Conservation (phyloP, 805 yeast species). For the Candida ficus region DNA sequence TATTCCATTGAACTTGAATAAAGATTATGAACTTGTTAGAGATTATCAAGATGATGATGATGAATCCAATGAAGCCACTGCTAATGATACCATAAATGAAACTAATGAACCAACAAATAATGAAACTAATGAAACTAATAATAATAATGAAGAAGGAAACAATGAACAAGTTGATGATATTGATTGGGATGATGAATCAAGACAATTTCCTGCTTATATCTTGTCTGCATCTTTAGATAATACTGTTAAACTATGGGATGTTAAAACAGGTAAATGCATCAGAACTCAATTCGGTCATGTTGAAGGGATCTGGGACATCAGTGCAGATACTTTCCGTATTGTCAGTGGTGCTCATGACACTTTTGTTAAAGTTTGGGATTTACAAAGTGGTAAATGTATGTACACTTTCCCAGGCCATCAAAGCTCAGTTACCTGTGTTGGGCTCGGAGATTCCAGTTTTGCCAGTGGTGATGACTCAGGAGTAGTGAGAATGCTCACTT, state of each 20-base stretch:
- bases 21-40: constrained; percentile 44
- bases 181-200: constrained; percentile 23
- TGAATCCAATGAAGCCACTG: constrained; percentile 14
- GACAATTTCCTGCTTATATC: constrained; percentile 70
- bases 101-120: constrained; percentile 11
- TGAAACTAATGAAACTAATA: constrained; percentile 14
- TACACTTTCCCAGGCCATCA: constrained; percentile 81
- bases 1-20: constrained; percentile 75
- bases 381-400: constrained; percentile 90
- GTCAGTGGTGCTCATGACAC: constrained; percentile 94
- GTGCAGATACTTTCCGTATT: constrained; percentile 92
- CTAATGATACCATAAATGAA: constrained; percentile 13
- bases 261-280: constrained; percentile 78
- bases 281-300: constrained; percentile 96
- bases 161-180: constrained; percentile 25
- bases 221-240: constrained; percentile 87
- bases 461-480: constrained; percentile 92
- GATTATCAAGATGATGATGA: constrained; percentile 26
- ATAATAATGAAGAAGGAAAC: constrained; percentile 15
- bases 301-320: constrained; percentile 97
- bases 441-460: constrained; percentile 81
- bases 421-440: constrained; percentile 66
- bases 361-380: constrained; percentile 88
- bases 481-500: constrained; percentile 75
- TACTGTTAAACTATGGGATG: constrained; percentile 91